Base-by-base conservation (phyloP, 257 asterid species). In the Paulownia fortunei region DNA sequence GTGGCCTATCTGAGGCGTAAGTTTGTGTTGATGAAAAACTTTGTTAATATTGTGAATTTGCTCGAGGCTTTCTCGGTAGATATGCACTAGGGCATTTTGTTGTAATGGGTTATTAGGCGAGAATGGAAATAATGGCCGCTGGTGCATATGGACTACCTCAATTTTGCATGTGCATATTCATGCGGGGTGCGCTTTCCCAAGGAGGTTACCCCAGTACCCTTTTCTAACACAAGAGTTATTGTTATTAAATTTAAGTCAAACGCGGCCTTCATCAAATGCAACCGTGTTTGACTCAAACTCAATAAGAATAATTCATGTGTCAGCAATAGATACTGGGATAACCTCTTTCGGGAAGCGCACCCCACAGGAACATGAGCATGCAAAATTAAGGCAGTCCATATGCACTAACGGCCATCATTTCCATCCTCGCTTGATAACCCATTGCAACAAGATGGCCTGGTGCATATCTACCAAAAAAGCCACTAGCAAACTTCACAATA, bases 121-220 rank as follows among this genome's bases (percentile, higher is more conserved):
- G 98, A 52, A 60, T 91, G 75, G 99, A 98, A 7, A 55, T 94
- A 83, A 87, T 94, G 98, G 92, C 94, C 0, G 98, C 99, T 13
- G 99, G 99, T 42, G 85, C 92, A 16, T 94, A 89, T 79, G 99
- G 99, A 0, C 79, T 94, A 3, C 98, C 99, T 9, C 99, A 94
- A 18, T 92, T 85, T 18, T 88, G 98, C 0, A 87, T 91, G 95
- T 91, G 99, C 0, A 82, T 88, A 69, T 92, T 94, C 21, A 34
- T 91, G 81, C 92, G 97, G 97, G 99, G 94, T 65, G 97, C 99
- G 0, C 94, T n/a, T 88, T 67, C 72, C 88, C 1, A 64, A 86
- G 0, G 94, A 94, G 97, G 98, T 94, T n/a, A n/a, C n/a, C n/a
- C n/a, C n/a, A n/a, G n/a, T n/a, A n/a, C n/a, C n/a, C n/a, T n/a